Conservation (phyloP, 495 filamentous ascomycete genomes). For the Astrocystis sublimbata region DNA sequence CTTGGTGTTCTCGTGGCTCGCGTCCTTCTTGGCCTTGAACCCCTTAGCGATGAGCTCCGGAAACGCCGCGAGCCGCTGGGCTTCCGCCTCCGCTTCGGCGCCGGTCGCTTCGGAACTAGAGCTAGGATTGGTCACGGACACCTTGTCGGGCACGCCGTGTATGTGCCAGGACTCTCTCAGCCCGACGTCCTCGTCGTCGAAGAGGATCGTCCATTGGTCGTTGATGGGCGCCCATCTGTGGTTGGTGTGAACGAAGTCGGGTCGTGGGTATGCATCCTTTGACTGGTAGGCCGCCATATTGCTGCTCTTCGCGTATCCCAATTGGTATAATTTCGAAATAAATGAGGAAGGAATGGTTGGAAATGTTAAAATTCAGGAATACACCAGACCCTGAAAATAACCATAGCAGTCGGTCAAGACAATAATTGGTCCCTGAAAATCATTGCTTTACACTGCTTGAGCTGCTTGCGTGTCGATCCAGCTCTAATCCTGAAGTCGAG, state of each 20-base stretch:
- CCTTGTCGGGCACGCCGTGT: conserved; percentile 31
- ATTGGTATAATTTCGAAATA: neutral
- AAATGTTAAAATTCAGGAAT: conserved; percentile 1
- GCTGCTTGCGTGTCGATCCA: conserved; percentile 12
- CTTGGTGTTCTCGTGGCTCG: conserved; percentile 34
- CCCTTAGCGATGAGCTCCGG: conserved; percentile 35
- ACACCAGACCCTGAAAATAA: conserved; percentile 9
- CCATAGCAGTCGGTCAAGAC: neutral
- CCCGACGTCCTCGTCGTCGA: conserved; percentile 57
- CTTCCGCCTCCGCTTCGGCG: conserved; percentile 20
- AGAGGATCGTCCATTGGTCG: conserved; percentile 57
- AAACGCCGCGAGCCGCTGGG: conserved; percentile 32
- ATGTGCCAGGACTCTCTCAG: conserved; percentile 42
- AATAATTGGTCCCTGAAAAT: conserved; percentile 6
- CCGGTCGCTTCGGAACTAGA: neutral
- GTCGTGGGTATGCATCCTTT: conserved; percentile 42
- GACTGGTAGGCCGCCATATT: conserved; percentile 35
- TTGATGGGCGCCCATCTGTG: conserved; percentile 57
- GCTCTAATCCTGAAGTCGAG: neutral
- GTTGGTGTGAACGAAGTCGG: conserved; percentile 54
- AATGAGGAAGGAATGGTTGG: conserved; percentile 8
- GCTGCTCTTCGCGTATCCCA: neutral
- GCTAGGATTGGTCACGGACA: conserved; percentile 17
- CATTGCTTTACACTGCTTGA: neutral
- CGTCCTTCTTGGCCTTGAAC: conserved; percentile 26